Base-by-base conservation (phyloP, 1,139 yeast species). In the Lodderomyces pseudojiufengensis region DNA sequence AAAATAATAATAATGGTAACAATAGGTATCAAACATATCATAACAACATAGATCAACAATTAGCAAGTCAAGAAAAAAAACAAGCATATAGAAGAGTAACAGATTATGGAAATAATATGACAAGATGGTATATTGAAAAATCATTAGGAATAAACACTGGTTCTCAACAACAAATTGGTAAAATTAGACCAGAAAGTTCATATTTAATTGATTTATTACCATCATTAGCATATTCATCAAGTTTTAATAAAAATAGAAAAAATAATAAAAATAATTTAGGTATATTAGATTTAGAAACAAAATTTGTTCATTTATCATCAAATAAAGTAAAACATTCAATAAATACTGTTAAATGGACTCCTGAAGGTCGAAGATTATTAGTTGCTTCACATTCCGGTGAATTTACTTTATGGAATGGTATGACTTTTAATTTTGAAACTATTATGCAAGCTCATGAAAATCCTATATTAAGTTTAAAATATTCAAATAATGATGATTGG, bases 371-470 rank as follows among this genome's bases (percentile, higher is more conserved):
- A 46, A 67, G 98, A 45, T 67, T 94, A 41, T 70, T 92, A 35
- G 95, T 95, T 6, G 95, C 95, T 0, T 80, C 95, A 12, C 88
- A 85, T 61, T 79, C 88, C 44, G 99, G 99, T 24, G 99, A 92
- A 55, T 90, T 92, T 59, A 90, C 98, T 5, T 68, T 92, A 29
- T 92, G 98, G 98, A 90, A 90, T 57, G 97, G 97, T 10, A 76
- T 85, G 73, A 84, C 95, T 5, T 92, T 92, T 64, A 88, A 87
- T 55, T 90, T 92, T 55, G 99, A 92, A 58, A 86, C 96, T 35
- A 88, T 94, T 48, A 92, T 90, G 94, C 98, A 92, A 65, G 97
- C 98, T 1, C 98, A 94, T 61, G 98, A 94, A 56, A 74, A 84
- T 43, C 90, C 97, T 0, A 84, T 92, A 24, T 73, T 92, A 22